Conservation (phyloP, 1,139 yeast species). For the Nadsonia starkeyi-henricii region DNA sequence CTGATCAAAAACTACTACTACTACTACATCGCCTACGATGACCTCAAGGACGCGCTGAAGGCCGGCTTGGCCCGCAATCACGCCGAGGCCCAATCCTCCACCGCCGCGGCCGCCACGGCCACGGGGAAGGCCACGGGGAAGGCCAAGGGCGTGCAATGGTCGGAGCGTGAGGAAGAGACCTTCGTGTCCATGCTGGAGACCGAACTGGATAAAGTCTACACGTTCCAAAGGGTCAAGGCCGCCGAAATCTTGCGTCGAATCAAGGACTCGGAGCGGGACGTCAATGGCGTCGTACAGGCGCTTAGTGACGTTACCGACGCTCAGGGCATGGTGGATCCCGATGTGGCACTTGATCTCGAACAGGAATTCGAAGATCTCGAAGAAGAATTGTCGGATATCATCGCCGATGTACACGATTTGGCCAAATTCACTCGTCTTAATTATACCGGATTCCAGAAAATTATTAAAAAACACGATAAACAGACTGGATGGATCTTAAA, state of each 20-base stretch:
- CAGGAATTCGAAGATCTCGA: slow-evolving; percentile 85
- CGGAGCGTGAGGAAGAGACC: slow-evolving; percentile 62
- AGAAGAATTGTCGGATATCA: slow-evolving; percentile 80
- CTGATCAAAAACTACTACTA: slow-evolving; percentile 56
- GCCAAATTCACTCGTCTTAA: slow-evolving; percentile 86
- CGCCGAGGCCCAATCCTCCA: too few species aligned
- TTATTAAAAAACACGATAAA: slow-evolving; percentile 91
- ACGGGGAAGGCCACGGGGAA: too few species aligned
- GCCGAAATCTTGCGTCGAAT: slow-evolving; percentile 74
- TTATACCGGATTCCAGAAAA: slow-evolving; percentile 92
- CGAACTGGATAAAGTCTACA: slow-evolving; percentile 82
- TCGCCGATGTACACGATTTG: slow-evolving; percentile 94
- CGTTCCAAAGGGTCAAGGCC: slow-evolving; percentile 76
- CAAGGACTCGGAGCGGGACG: slow-evolving; percentile 62
- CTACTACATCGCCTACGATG: slow-evolving; percentile 84
- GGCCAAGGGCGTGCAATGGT: slow-evolving; percentile 51
- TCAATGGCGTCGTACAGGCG: slow-evolving; percentile 45
- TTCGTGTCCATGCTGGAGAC: slow-evolving; percentile 61
- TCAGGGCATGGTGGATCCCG: slow-evolving; percentile 8
- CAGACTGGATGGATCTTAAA: slow-evolving; percentile 68
- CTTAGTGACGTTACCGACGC: slow-evolving; percentile 23
- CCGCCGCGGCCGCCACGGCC: too few species aligned
- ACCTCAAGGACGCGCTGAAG: slow-evolving; percentile 66
- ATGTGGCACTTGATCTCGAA: slow-evolving; percentile 27
- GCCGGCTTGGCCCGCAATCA: slow-evolving; percentile 41